Evolutionary conservation across 805 yeast species (phyloP).

Genomic region (Saccharomycopsis guyanensis): DNA sequence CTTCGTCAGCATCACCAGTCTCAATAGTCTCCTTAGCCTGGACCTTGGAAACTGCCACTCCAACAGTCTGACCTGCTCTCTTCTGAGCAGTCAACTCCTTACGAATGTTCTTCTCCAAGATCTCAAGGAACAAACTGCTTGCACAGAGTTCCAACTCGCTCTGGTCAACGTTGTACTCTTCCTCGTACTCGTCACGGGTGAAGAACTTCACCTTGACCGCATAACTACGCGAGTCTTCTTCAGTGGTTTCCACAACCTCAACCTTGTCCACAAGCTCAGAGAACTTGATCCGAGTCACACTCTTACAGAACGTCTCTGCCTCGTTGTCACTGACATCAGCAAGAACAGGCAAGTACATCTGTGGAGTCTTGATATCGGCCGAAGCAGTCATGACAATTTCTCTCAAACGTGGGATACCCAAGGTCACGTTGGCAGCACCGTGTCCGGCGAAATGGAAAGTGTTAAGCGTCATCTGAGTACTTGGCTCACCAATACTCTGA

Average conservation of each 20-base stretch:
- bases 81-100: slow-evolving; percentile 81
- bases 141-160: slow-evolving; percentile 69
- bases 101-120: slow-evolving; percentile 63
- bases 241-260: slow-evolving; percentile 78
- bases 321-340: slow-evolving; percentile 73
- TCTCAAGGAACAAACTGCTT: slow-evolving; percentile 53
- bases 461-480: slow-evolving; percentile 97
- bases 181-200: slow-evolving; percentile 65
- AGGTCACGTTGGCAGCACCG: slow-evolving; percentile 99
- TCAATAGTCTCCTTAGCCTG: slow-evolving; percentile 36
- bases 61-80: slow-evolving; percentile 52
- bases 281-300: slow-evolving; percentile 74
- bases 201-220: slow-evolving; percentile 69
- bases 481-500: slow-evolving; percentile 98
- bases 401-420: slow-evolving; percentile 99
- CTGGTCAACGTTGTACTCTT: slow-evolving; percentile 82
- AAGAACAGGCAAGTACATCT: slow-evolving; percentile 87
- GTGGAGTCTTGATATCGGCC: slow-evolving; percentile 93
- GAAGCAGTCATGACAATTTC: slow-evolving; percentile 99
- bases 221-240: slow-evolving; percentile 58
- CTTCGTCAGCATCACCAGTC: slow-evolving; percentile 48
- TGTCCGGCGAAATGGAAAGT: slow-evolving; percentile 99
- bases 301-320: slow-evolving; percentile 90
- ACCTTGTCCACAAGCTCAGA: slow-evolving; percentile 86
- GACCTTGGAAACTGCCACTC: slow-evolving; percentile 59